These are phyloP conservation scores for Theobroma grandiflorum DNA, from an alignment of 441 rosid genomes.

Conservation along the genomic window DNA sequence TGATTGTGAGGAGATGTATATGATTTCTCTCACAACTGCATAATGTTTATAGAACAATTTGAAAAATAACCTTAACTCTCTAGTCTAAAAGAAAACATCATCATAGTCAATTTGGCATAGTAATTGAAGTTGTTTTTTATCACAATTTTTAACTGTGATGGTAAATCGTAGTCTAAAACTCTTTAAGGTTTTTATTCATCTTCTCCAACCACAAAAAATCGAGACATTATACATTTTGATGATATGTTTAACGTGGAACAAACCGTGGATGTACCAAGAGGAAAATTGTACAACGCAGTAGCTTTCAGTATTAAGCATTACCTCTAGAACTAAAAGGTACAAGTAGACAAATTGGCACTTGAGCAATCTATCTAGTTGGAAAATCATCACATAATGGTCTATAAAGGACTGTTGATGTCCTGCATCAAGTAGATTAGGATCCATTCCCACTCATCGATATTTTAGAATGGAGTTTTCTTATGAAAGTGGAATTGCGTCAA, in stretches of 20 bases:
- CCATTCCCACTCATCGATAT: conserved; percentile 37
- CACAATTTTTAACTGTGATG: too few relatives aligned
- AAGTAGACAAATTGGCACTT: conserved; percentile 66
- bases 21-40: too few relatives aligned
- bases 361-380: conserved; percentile 48
- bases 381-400: conserved; percentile 28
- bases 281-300: conserved; percentile 80
- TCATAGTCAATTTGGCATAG: too few relatives aligned
- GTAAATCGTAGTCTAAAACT: too few relatives aligned
- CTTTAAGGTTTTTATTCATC: too few relatives aligned
- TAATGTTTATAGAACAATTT: too few relatives aligned
- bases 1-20: too few relatives aligned
- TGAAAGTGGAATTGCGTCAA: conserved; percentile 48
- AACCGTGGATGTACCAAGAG: conserved; percentile 53
- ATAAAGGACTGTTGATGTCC: conserved; percentile 46
- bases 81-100: too few relatives aligned
- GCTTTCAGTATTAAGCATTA: conserved; percentile 75
- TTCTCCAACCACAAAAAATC: too few relatives aligned
- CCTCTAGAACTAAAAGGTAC: conserved; percentile 58
- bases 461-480: conserved; percentile 41
- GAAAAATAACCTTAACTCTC: too few relatives aligned
- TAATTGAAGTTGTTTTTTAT: too few relatives aligned
- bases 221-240: conserved; percentile 77
- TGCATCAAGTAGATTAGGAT: conserved; percentile 67
- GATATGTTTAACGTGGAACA: conserved; percentile 64